Evolutionary conservation across 1,284 basidiomycete species (phyloP), one percentile per base, ranked within the genome.

Genomic region (Boletus semigastroideus): DNA sequence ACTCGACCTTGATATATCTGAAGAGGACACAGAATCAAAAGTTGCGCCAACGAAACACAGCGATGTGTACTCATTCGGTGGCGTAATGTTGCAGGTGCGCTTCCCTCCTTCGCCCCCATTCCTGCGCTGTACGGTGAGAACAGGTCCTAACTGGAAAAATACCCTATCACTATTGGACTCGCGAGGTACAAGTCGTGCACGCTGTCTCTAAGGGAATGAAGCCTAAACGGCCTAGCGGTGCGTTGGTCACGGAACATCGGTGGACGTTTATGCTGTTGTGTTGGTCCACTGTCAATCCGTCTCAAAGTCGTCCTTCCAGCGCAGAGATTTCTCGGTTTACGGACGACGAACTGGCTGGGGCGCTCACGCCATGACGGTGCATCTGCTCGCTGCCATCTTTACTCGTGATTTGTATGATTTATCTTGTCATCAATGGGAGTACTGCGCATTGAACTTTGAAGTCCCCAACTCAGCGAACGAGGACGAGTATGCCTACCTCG

Each of bases 21-120:
- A 56, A 3, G 58, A 59, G 4, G 56, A 56, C 6, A 33, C 33
- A 1, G 51, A 50, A 17, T 11, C 12, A 27, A 36, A 43, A 4
- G 9, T 51, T 13, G 2, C 16, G 10, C 56, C 59, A 0, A 51
- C 46, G 3, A 40, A 39, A 31, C n/a, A 42, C 31, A 49, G 56
- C 1, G 57, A 59, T 9, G 48, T 59, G 16, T 59, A 61, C 31
- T 61, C 57, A 5, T 59, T 59, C 10, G 57, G 57, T 11, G 37
- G 59, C 5, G 43, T 59, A n/a, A 61, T 56, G 52, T 10, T 59
- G 10, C 59, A 59, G 52, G 57, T 61, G 40, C 4, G 59, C 60
- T 19, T 1, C 17, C 13, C 12, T 3, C 17, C 20, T 47, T 9
- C 6, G 10, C 1, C 8, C 3, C 2, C 10, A 14, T 34, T 25